Conservation (phyloP, 257 asterid genomes). For the Craterostigma plantagineum region DNA sequence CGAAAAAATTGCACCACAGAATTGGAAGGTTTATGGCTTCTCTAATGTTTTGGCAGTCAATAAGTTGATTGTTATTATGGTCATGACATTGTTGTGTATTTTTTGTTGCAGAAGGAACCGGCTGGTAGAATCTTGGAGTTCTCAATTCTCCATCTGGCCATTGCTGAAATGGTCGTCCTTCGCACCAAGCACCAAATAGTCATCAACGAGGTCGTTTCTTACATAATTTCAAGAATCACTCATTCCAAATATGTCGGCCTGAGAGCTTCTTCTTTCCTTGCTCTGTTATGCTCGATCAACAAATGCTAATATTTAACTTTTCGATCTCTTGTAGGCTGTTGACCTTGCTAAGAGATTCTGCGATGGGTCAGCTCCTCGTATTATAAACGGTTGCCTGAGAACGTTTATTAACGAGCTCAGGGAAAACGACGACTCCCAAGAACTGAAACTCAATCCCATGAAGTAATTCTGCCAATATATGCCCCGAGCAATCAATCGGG, state of each 20-base stretch:
- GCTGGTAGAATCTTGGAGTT: constrained; percentile 82
- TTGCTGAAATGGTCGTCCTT: constrained; percentile 75
- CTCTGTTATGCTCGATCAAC: neutral
- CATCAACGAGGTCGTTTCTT: constrained; percentile 66
- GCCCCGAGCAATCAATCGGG: too few relatives aligned
- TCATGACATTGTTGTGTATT: neutral
- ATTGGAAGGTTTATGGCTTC: constrained; percentile 98
- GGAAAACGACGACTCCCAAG: neutral
- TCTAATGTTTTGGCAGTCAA: too few relatives aligned
- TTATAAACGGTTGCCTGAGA: constrained; percentile 77
- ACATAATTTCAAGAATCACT: constrained; percentile 1
- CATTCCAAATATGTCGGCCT: too few relatives aligned
- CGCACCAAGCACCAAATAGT: constrained; percentile 88
- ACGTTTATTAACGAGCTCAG: constrained; percentile 35
- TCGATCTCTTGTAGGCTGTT: constrained; percentile 51
- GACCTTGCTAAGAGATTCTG: constrained; percentile 96
- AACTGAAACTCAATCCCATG: too few relatives aligned
- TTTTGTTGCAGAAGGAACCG: constrained; percentile 40
- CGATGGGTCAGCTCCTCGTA: constrained; percentile 91
- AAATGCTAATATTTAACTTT: neutral
- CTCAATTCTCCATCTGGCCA: constrained; percentile 78
- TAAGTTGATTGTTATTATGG: neutral
- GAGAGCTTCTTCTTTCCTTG: too few relatives aligned
- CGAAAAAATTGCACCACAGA: constrained; percentile 51
- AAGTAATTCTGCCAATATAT: too few relatives aligned